These are phyloP conservation scores for Sclerotiophoma versabilis DNA, from an alignment of 2,329 filamentous ascomycete genomes.

Conservation along the genomic window DNA sequence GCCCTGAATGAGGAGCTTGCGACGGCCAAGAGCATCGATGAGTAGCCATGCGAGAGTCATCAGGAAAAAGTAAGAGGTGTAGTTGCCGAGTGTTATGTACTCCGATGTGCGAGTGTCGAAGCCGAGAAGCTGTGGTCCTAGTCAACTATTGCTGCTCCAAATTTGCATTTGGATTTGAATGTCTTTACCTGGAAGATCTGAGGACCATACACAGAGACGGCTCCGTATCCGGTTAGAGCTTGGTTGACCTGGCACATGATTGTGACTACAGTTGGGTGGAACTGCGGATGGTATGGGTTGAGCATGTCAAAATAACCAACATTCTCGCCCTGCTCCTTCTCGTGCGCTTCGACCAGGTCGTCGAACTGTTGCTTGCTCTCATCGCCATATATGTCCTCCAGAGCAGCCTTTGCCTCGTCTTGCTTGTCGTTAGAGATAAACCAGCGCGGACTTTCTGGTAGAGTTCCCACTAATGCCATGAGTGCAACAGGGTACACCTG, in stretches of 20 bases:
- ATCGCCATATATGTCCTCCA: slow-evolving; percentile 60
- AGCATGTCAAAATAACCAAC: slow-evolving; percentile 66
- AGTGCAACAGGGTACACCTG: slow-evolving; percentile 64
- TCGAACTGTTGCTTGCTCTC: slow-evolving; percentile 58
- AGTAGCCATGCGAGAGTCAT: slow-evolving; percentile 69
- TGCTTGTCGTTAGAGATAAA: slow-evolving; percentile 59
- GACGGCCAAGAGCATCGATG: slow-evolving; percentile 63
- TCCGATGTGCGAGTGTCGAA: slow-evolving; percentile 61
- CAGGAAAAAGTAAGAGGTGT: slow-evolving; percentile 65
- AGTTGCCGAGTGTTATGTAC: slow-evolving; percentile 66
- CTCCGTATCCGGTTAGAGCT: slow-evolving; percentile 65
- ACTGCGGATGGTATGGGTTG: slow-evolving; percentile 61
- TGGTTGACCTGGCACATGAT: slow-evolving; percentile 71
- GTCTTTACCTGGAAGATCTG: slow-evolving; percentile 66
- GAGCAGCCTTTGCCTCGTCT: slow-evolving; percentile 59
- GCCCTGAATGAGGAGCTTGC: slow-evolving; percentile 62
- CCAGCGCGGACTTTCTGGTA: slow-evolving; percentile 68
- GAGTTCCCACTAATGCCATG: slow-evolving; percentile 58
- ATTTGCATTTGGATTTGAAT: neutral
- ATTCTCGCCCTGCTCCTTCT: slow-evolving; percentile 57
- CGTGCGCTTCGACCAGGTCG: slow-evolving; percentile 59
- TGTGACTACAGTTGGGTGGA: slow-evolving; percentile 67
- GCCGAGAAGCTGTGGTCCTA: slow-evolving; percentile 59
- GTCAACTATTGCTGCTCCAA: neutral
- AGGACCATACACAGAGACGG: slow-evolving; percentile 68